Conservation (phyloP, 2,329 filamentous ascomycete genomes). For the Venturia pyrina region DNA sequence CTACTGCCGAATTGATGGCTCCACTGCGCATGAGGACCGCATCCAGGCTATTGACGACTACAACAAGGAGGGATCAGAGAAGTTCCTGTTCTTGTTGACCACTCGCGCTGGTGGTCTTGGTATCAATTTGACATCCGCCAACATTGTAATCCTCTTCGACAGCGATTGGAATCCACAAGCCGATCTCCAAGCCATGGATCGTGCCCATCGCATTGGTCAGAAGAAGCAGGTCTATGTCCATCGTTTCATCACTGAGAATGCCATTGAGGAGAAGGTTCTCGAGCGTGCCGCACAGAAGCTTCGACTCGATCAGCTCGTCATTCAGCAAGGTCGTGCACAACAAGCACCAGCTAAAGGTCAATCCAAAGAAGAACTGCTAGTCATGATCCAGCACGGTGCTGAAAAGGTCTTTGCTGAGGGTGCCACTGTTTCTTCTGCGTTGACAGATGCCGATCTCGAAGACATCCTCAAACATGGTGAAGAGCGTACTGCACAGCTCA, state of each 20-base stretch:
- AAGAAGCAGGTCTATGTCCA: conserved; percentile 97
- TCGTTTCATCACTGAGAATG: conserved; percentile 93
- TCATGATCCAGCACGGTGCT: conserved; percentile 98
- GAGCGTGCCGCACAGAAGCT: conserved; percentile 95
- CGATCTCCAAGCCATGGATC: conserved; percentile 97
- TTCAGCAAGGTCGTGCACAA: conserved; percentile 92
- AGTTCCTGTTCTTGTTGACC: conserved; percentile 91
- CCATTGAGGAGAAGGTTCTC: conserved; percentile 95
- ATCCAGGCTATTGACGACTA: conserved; percentile 97
- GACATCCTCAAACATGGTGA: conserved; percentile 78
- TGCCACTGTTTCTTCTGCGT: conserved; percentile 28
- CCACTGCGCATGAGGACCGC: conserved; percentile 93
- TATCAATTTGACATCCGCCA: conserved; percentile 90
- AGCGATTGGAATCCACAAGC: conserved; percentile 99
- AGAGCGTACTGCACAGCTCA: conserved; percentile 78
- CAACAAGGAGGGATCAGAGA: conserved; percentile 91
- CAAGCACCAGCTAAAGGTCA: conserved; percentile 73
- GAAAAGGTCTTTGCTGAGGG: conserved; percentile 83
- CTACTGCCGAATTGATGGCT: conserved; percentile 94
- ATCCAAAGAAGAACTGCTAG: conserved; percentile 90
- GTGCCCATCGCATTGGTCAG: conserved; percentile 95
- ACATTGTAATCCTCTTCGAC: conserved; percentile 94
- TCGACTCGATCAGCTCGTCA: conserved; percentile 91
- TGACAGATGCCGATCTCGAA: conserved; percentile 87
- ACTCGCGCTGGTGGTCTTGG: conserved; percentile 91